Base-by-base conservation (phyloP, 495 filamentous ascomycete species). In the Talaromyces liani region DNA sequence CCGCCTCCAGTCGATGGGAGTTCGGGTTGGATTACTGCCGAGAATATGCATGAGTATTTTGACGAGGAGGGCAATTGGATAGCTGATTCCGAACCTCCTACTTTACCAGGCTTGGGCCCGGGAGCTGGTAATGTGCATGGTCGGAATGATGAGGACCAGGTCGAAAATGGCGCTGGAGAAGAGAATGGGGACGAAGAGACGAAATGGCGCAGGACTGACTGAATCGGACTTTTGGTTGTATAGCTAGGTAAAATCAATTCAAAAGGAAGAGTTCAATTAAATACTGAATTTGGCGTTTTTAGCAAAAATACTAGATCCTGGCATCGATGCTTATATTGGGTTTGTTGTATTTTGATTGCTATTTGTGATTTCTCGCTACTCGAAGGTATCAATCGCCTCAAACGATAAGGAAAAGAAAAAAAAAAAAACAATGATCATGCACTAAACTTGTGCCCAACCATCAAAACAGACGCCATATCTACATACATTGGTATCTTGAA, bases 11-110 rank as follows among this genome's bases (percentile, higher is more conserved):
- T 94, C 72, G 90, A 90, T 1, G 92, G 93, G 10, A 93, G 91
- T 69, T 86, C 85, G 0, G 92, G 92, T 2, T 98, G 94, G 94
- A 97, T 98, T 66, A 98, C 94, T 18, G 89, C 92, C 14, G 94
- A 97, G 61, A 98, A 98, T 74, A 90, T 96, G 71, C 82, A 88
- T 58, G 85, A 97, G 69, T 96, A 80, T 66, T 81, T 87, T 70
- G 86, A 88, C 67, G 86, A 84, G 71, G 78, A 85, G 58, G 88
- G 85, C 49, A 85, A 87, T 65, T 87, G 82, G 74, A 80, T 79
- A 70, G 80, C 72, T 3, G 72, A 70, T 18, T 74, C 76, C 9
- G 79, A 75, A 61, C 69, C 71, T 36, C 72, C 72, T 66, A 61
- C 18, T 57, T 72, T 73, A 63, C 67, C 69, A 20, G 65, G 65